phyloP scores from a whole-genome alignment of 257 asterid genomes.

The Gynochthodes officinalis region DNA sequence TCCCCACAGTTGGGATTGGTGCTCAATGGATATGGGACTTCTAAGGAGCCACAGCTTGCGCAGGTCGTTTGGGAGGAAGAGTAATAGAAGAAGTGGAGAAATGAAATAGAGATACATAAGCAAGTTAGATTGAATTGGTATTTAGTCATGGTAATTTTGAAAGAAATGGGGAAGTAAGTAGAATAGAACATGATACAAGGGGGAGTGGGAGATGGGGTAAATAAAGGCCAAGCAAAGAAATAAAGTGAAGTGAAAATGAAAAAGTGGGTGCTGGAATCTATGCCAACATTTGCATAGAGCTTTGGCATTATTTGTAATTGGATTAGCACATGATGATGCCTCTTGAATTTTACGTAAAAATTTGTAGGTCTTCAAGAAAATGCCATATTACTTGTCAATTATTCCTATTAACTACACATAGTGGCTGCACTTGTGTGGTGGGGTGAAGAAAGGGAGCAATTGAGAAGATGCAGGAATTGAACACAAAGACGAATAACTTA shows the following conservation, averaged over 20 bases:
- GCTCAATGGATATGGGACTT: constrained; percentile 45
- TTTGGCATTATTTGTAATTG: constrained; percentile 11
- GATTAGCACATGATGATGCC: constrained; percentile 13
- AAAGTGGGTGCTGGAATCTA: constrained; percentile 24
- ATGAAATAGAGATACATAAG: constrained; percentile 11
- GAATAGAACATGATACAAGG: constrained; percentile 15
- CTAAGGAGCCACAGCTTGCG: constrained; percentile 37
- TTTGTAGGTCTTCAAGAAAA: background rate
- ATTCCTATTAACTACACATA: background rate
- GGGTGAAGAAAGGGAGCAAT: background rate
- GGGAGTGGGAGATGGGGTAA: constrained; percentile 23
- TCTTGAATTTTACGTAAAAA: background rate
- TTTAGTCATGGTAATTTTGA: constrained; percentile 22
- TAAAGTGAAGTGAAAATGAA: constrained; percentile 27
- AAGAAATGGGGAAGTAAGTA: constrained; percentile 12
- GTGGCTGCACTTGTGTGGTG: background rate
- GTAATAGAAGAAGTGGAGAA: constrained; percentile 21
- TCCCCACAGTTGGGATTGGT: constrained; percentile 35
- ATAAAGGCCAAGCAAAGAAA: constrained; percentile 31
- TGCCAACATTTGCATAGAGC: background rate
- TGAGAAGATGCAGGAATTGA: background rate
- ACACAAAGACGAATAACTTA: background rate
- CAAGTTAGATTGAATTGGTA: constrained; percentile 3
- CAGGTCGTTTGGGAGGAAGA: constrained; percentile 35
- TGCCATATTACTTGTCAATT: background rate